A percentile compares a stretch with the other conserved stretches of the same genome.
phyloP scores from a whole-genome alignment of 768 basidiomycete genomes.

The Mycena rebaudengoi region DNA sequence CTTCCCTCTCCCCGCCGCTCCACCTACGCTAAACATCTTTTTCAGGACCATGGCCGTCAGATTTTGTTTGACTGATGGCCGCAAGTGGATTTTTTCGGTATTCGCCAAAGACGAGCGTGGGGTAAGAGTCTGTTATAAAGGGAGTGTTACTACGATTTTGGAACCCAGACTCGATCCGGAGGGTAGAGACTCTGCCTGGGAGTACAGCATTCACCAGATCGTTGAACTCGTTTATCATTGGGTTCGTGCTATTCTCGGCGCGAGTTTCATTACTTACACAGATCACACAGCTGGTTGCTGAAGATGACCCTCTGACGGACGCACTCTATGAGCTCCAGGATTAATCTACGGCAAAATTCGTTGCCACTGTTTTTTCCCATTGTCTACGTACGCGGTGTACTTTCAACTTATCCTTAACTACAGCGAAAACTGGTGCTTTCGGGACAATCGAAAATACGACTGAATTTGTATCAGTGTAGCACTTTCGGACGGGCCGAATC shows the following conservation, averaged over 20 bases:
- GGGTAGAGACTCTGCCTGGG: constrained; percentile 5
- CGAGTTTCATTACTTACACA: background rate
- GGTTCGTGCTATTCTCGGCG: constrained; percentile 19
- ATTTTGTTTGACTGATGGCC: constrained; percentile 45
- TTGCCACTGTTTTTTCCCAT: background rate
- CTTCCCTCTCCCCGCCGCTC: constrained; percentile 22
- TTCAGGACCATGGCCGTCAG: constrained; percentile 26
- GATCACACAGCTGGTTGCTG: background rate
- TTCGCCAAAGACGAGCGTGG: background rate
- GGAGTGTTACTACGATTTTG: background rate
- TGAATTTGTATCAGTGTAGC: background rate
- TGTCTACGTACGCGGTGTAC: background rate
- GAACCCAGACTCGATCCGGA: background rate
- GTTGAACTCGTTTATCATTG: constrained; percentile 36
- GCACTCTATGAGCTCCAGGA: background rate
- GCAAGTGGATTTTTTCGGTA: constrained; percentile 42
- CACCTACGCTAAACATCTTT: constrained; percentile 17
- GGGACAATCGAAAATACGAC: background rate
- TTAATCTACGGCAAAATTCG: background rate
- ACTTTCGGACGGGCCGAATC: background rate
- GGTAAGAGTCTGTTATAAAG: constrained; percentile 26
- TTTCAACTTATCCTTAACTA: background rate
- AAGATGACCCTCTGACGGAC: background rate
- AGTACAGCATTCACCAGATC: constrained; percentile 33
- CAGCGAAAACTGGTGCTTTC: background rate